Evolutionary conservation across 2,329 filamentous ascomycete species (phyloP).

Genomic region (Fusarium beomiforme): DNA sequence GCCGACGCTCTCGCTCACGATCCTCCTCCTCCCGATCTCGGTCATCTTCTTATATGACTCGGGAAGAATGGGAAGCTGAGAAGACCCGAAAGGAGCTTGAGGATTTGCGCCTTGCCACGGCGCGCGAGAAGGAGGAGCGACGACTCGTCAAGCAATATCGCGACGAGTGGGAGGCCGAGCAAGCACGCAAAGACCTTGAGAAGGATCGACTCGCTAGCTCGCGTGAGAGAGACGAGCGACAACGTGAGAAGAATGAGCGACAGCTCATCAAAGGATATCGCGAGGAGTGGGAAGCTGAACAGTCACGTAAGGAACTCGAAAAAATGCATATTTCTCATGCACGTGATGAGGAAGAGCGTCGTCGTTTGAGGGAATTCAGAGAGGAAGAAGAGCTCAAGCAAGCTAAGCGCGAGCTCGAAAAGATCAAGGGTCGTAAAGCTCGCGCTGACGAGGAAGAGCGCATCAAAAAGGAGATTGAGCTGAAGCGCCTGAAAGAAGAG

Average conservation of each 20-base stretch:
- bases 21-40: conserved; percentile 50
- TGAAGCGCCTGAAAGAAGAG: conserved; percentile 61
- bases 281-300: conserved; percentile 53
- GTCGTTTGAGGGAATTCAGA: conserved; percentile 51
- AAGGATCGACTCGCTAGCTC: conserved; percentile 55
- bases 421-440: conserved; percentile 57
- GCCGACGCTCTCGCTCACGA: conserved; percentile 46
- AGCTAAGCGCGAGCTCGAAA: conserved; percentile 59
- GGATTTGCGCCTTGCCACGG: conserved; percentile 54
- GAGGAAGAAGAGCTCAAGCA: conserved; percentile 60
- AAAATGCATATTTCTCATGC: conserved; percentile 22
- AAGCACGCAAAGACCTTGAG: conserved; percentile 55
- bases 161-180: conserved; percentile 54
- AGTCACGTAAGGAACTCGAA: conserved; percentile 39
- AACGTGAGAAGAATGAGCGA: conserved; percentile 27
- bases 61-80: conserved; percentile 56
- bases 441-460: conserved; percentile 60
- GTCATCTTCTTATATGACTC: conserved; percentile 52
- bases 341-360: conserved; percentile 51
- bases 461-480: conserved; percentile 61
- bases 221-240: conserved; percentile 51
- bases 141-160: conserved; percentile 53
- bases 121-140: conserved; percentile 52
- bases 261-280: conserved; percentile 51
- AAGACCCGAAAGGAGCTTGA: conserved; percentile 56